A percentile compares a stretch with the other conserved stretches of the same genome.
Evolutionary conservation across 768 basidiomycete species (phyloP).

Genomic region (Kwoniella europaea): DNA sequence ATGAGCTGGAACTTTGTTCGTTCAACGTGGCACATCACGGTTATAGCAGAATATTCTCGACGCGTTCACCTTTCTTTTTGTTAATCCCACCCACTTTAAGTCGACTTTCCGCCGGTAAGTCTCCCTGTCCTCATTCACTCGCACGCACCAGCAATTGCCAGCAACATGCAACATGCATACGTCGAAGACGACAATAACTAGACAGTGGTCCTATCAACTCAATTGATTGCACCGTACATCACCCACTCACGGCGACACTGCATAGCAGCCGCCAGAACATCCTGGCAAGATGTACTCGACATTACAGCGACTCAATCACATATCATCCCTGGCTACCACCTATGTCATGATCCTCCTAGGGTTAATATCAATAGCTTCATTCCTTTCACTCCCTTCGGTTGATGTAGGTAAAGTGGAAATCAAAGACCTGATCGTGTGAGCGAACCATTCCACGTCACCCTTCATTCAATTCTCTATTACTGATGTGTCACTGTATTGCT

Average conservation of each 20-base stretch:
- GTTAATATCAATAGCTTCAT: conserved; percentile 47
- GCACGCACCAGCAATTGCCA: conserved; percentile 5
- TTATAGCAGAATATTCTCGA: conserved; percentile 31
- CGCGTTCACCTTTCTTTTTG: conserved; percentile 14
- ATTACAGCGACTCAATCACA: conserved; percentile 45
- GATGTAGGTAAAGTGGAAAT: conserved; percentile 45
- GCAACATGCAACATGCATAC: background rate
- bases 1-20: conserved; percentile 15
- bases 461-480: too few species aligned
- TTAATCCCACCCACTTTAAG: conserved; percentile 10
- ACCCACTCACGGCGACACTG: background rate
- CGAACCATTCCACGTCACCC: background rate
- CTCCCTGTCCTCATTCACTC: background rate
- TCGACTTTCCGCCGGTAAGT: conserved; percentile 6
- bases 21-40: conserved; percentile 26
- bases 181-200: background rate
- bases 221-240: too few species aligned
- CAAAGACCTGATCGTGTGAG: conserved; percentile 51
- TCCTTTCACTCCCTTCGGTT: conserved; percentile 41
- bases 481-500: too few species aligned
- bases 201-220: too few species aligned
- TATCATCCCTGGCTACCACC: conserved; percentile 49
- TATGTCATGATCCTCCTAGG: conserved; percentile 50
- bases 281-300: conserved; percentile 46
- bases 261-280: conserved; percentile 6